Percentiles rank a stretch among this genome's conserved stretches.
Conservation (phyloP, 768 basidiomycete genomes). For the Rhizopogon rudus region DNA sequence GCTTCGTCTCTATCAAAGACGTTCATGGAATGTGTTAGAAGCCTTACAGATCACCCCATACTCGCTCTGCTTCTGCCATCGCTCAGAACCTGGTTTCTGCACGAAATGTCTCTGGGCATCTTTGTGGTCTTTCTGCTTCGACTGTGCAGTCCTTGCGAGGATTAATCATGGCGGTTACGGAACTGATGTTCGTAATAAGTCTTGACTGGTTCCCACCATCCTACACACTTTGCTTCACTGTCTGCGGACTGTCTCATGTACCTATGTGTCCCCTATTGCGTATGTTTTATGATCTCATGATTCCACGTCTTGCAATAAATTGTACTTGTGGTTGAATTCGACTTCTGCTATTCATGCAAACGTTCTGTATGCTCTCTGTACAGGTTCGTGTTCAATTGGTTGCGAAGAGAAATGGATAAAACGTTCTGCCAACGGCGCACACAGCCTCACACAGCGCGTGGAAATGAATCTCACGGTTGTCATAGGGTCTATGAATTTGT, state of each 20-base stretch:
- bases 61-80: background rate
- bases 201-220: background rate
- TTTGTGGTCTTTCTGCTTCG: constrained; percentile 2
- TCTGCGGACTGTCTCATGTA: constrained; percentile 23
- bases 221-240: background rate
- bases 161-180: background rate
- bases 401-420: background rate
- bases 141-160: background rate
- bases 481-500: background rate
- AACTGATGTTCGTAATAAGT: background rate
- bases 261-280: constrained; percentile 18
- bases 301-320: background rate
- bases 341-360: background rate
- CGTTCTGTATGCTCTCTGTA: no score
- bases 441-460: background rate
- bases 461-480: background rate
- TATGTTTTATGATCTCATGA: constrained; percentile 5
- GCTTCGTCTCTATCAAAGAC: background rate
- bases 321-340: background rate
- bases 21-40: background rate
- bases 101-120: background rate
- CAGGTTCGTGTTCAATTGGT: background rate
- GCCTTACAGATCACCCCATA: background rate
- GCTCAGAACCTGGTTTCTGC: background rate
- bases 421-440: background rate